Percentiles rank a stretch among this genome's conserved stretches.
phyloP scores from a whole-genome alignment of 2,329 filamentous ascomycete genomes.

The Fonsecaea erecta region DNA sequence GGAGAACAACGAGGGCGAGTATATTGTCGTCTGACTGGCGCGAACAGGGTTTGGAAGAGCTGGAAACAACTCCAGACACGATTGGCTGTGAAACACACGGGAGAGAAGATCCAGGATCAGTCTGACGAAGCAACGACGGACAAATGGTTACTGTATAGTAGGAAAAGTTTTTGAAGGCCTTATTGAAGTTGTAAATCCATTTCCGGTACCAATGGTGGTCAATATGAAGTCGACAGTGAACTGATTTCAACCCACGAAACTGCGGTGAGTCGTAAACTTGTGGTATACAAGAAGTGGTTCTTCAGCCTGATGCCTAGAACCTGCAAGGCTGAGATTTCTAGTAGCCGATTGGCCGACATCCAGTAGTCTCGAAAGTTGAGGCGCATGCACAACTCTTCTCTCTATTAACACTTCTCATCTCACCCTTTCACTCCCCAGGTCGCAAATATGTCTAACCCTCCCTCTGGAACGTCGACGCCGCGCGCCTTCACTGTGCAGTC shows the following conservation, averaged over 20 bases:
- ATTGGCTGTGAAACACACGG: neutral
- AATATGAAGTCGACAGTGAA: neutral
- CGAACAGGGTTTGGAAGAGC: neutral
- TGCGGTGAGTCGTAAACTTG: neutral
- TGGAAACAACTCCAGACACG: neutral
- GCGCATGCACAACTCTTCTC: neutral
- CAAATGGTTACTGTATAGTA: neutral
- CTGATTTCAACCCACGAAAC: neutral
- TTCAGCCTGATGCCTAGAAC: neutral
- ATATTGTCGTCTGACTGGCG: slow-evolving; percentile 44
- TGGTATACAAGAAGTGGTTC: neutral
- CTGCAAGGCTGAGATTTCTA: neutral
- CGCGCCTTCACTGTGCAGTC: slow-evolving; percentile 73
- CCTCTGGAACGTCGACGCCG: slow-evolving; percentile 50
- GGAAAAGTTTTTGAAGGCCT: neutral
- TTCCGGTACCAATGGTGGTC: neutral
- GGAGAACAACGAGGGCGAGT: slow-evolving; percentile 46
- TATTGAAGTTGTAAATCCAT: neutral
- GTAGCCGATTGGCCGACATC: neutral
- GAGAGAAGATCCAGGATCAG: neutral
- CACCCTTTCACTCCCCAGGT: neutral
- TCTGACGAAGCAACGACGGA: neutral
- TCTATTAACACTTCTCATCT: neutral
- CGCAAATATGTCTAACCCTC: slow-evolving; percentile 40
- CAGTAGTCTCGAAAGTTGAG: neutral